Evolutionary conservation across 2,329 filamentous ascomycete species (phyloP), one percentile per base, ranked within the genome.

Genomic region (Diaporthe sp.): DNA sequence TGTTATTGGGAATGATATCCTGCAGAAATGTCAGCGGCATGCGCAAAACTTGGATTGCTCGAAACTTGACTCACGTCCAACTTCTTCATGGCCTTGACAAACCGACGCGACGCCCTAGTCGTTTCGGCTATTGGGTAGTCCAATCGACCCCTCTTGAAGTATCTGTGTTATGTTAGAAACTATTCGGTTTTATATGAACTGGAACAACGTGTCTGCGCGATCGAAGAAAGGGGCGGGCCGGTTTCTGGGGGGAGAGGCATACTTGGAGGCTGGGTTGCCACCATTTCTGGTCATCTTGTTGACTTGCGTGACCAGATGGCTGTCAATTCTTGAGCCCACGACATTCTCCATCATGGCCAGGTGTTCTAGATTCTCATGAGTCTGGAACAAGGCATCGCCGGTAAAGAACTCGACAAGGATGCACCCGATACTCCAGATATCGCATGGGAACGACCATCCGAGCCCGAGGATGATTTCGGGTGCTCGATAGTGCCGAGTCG

Each of bases 261-360:
- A 94, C 92, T 93, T 93, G 9, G 91, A 85, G n/a, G 91, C 91
- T 5, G 90, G 87, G 79, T 92, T 93, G 67, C 88, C 88, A 55
- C 88, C 87, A 78, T 86, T 91, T 74, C 91, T 85, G 1, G 88
- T 88, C 84, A 90, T 90, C 79, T 90, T 88, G 76, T 89, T 89
- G 49, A 91, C 89, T 76, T 87, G 83, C 75, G 89, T 86, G 22
- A 94, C 89, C 8, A 94, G 87, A 76, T 89, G 86, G 0, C 84
- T 83, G 77, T 93, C 92, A 71, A 94, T 90, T 68, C 88, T 86
- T 31, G 84, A 84, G 70, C 90, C 90, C 72, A 91, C 90, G 10
- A 94, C 92, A 46, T 90, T 90, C 80, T 93, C 92, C 92, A 94
- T 94, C 92, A 94, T 94, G n/a, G 92, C 92, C 71, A 94, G 84